Percentiles rank a stretch among this genome's conserved stretches.
Conservation (phyloP, 2,329 filamentous ascomycete genomes). For the Grosmannia penicillata region DNA sequence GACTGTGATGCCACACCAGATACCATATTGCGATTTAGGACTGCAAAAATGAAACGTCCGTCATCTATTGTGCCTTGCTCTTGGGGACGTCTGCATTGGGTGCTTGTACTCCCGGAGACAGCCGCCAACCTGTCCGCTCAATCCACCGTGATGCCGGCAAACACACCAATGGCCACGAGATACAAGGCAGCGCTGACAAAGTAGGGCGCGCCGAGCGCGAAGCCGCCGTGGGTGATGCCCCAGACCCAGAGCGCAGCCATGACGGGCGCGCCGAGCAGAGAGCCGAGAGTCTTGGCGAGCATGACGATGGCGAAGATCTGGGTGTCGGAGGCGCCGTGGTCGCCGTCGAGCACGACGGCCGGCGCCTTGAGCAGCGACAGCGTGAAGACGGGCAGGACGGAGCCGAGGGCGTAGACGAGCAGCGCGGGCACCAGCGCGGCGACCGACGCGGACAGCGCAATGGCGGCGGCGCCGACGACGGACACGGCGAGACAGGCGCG, state of each 20-base stretch:
- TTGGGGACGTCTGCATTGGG: too few relatives aligned
- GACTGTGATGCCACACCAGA: too few relatives aligned
- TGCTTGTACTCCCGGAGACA: too few relatives aligned
- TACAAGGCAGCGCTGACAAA: slow-evolving; percentile 25
- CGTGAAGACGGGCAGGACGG: slow-evolving; percentile 33
- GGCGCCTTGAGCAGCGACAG: slow-evolving; percentile 31
- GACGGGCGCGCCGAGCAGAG: slow-evolving; percentile 29
- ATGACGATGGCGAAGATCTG: slow-evolving; percentile 34
- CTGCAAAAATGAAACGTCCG: too few relatives aligned
- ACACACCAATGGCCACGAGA: slow-evolving; percentile 18
- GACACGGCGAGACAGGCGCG: slow-evolving; percentile 23
- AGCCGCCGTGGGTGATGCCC: slow-evolving; percentile 24
- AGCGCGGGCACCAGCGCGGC: slow-evolving; percentile 27
- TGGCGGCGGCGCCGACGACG: slow-evolving; percentile 25
- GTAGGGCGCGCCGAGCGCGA: slow-evolving; percentile 23
- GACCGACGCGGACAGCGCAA: slow-evolving; percentile 22
- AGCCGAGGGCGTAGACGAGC: slow-evolving; percentile 31
- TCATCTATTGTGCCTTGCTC: too few relatives aligned
- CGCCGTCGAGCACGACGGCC: slow-evolving; percentile 12
- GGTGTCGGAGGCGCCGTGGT: slow-evolving; percentile 10
- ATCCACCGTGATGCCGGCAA: slow-evolving; percentile 10
- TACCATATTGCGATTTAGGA: too few relatives aligned
- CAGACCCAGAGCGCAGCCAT: slow-evolving; percentile 32
- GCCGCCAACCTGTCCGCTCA: background rate
- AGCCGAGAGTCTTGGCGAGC: slow-evolving; percentile 32